Conservation (phyloP, 352 stramenopile species). For the Nothophytophthora sp. region DNA sequence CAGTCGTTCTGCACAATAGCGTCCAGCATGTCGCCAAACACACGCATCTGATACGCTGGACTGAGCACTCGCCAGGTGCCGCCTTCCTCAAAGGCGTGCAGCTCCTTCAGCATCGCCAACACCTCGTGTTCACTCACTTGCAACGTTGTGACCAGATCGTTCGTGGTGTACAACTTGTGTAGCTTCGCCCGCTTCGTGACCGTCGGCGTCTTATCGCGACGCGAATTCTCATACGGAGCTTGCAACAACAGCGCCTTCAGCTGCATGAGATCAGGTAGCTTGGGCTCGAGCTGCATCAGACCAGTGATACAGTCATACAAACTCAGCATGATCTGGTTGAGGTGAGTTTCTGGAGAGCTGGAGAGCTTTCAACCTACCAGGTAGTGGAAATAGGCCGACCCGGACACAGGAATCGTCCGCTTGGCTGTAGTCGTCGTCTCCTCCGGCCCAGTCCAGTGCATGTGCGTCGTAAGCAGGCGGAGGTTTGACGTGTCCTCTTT, state of each 20-base stretch:
- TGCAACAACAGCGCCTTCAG: conserved; percentile 67
- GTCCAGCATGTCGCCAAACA: conserved; percentile 81
- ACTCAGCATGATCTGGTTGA: background rate
- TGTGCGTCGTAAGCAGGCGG: conserved; percentile 65
- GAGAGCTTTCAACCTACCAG: conserved; percentile 36
- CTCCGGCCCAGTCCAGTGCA: conserved; percentile 42
- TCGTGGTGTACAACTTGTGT: conserved; percentile 58
- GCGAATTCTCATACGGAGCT: conserved; percentile 53
- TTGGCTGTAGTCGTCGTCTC: conserved; percentile 12
- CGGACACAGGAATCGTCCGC: conserved; percentile 46
- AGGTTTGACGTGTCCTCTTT: conserved; percentile 87
- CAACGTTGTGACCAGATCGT: conserved; percentile 57
- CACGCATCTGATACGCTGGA: conserved; percentile 47
- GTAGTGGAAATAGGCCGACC: conserved; percentile 68
- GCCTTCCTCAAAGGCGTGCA: conserved; percentile 74
- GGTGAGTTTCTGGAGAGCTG: no score
- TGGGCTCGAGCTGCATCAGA: conserved; percentile 57
- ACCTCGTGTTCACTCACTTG: conserved; percentile 74
- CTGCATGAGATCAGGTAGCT: conserved; percentile 52
- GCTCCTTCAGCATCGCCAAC: conserved; percentile 48
- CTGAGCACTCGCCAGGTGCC: conserved; percentile 69
- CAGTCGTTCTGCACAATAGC: conserved; percentile 71
- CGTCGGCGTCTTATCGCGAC: conserved; percentile 1
- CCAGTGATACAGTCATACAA: background rate
- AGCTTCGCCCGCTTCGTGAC: conserved; percentile 49